Evolutionary conservation across 1,284 basidiomycete species (phyloP).

Genomic region (Inonotus obliquus): DNA sequence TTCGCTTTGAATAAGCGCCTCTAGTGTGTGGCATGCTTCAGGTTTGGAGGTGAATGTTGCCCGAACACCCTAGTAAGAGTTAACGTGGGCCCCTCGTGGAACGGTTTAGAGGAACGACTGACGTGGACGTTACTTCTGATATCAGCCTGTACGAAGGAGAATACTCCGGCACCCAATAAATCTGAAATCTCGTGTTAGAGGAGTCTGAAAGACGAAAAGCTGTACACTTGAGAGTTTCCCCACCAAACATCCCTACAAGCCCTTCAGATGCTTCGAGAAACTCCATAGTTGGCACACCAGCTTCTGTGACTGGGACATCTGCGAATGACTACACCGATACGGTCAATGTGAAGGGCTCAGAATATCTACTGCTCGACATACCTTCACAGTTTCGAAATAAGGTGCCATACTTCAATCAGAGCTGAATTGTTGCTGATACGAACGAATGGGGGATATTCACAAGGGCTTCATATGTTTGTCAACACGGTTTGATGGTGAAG

Average conservation of each 20-base stretch:
- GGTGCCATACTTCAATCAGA: constrained; percentile 11
- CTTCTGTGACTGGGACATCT: constrained; percentile 73
- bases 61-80: constrained; percentile 7
- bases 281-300: constrained; percentile 76
- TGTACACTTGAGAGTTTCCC: too few species aligned
- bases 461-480: too few species aligned
- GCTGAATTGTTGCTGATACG: not conserved
- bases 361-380: not conserved
- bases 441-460: not conserved
- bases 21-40: constrained; percentile 6
- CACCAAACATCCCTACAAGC: constrained; percentile 87
- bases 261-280: constrained; percentile 93
- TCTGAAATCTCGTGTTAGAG: constrained; percentile 43
- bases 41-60: constrained; percentile 8
- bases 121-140: constrained; percentile 86
- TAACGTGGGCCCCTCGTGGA: not conserved
- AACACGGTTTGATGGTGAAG: too few species aligned
- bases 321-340: constrained; percentile 65
- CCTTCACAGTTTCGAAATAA: constrained; percentile 17
- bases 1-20: constrained; percentile 14
- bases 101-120: constrained; percentile 19
- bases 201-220: not conserved
- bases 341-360: not conserved
- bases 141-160: constrained; percentile 88
- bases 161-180: constrained; percentile 83